Conservation (phyloP, 208 protist species). For the Acanthamoeba royreba region DNA sequence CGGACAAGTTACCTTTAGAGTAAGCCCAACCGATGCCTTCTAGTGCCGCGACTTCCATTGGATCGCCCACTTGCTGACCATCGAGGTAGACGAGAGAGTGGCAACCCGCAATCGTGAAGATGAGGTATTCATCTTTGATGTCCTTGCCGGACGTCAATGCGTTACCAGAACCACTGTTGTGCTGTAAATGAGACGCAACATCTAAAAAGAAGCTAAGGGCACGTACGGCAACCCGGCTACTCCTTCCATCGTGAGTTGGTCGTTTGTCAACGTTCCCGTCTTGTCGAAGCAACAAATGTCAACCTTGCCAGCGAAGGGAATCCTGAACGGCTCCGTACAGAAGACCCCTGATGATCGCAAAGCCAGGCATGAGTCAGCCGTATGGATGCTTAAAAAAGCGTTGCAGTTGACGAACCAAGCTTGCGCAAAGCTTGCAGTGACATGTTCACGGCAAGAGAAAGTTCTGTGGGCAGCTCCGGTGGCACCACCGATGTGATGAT, state of each 20-base stretch:
- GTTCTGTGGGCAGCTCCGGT: constrained; percentile 98
- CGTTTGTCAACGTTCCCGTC: constrained; percentile 95
- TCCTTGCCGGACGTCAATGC: background rate
- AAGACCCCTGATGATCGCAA: constrained; percentile 79
- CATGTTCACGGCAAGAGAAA: constrained; percentile 98
- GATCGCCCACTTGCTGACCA: constrained; percentile 53
- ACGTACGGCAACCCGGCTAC: constrained; percentile 52
- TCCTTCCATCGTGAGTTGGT: constrained; percentile 79
- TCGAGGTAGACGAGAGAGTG: constrained; percentile 88
- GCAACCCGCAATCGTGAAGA: constrained; percentile 70
- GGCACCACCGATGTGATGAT: constrained; percentile 98
- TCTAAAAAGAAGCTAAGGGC: background rate
- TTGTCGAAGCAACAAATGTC: constrained; percentile 99
- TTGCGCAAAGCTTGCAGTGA: constrained; percentile 90
- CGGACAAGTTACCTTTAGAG: background rate
- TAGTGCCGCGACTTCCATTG: constrained; percentile 61
- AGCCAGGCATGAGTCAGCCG: background rate
- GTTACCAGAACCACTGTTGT: background rate
- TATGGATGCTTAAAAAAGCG: background rate
- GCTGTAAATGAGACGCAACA: background rate
- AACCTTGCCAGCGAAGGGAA: constrained; percentile 98
- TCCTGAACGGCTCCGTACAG: constrained; percentile 98
- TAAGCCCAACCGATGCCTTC: constrained; percentile 28
- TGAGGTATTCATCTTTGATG: background rate
- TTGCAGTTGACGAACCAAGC: constrained; percentile 69